These are phyloP conservation scores for Magnusiomyces clavatus DNA, from an alignment of 1,139 yeast genomes.

Conservation along the genomic window DNA sequence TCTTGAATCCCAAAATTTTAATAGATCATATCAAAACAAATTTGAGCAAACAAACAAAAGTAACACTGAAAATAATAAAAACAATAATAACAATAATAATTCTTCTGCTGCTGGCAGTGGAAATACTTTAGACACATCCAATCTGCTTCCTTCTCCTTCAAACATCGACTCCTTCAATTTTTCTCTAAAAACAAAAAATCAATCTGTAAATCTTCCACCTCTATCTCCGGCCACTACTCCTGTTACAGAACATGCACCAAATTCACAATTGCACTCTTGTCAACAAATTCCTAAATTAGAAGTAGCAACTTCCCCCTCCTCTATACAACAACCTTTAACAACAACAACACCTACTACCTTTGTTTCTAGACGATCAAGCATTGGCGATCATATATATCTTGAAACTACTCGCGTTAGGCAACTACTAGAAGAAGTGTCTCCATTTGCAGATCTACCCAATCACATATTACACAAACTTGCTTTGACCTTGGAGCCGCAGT, in stretches of 20 bases:
- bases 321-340: neutral
- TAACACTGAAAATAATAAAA: neutral
- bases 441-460: conserved; percentile 50
- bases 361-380: conserved; percentile 1
- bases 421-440: conserved; percentile 49
- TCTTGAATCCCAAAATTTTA: too few species aligned
- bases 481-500: conserved; percentile 50
- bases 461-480: conserved; percentile 57
- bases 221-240: neutral
- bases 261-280: neutral
- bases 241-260: neutral
- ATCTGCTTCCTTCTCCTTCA: neutral
- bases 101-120: neutral
- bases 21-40: neutral
- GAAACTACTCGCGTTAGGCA: conserved; percentile 36
- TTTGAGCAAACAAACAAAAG: neutral
- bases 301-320: neutral
- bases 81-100: neutral
- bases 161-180: too few species aligned
- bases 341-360: neutral
- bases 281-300: too few species aligned
- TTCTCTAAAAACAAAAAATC: too few species aligned
- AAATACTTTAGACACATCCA: neutral
- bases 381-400: conserved; percentile 8
- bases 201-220: neutral